Base-by-base conservation (phyloP, 805 yeast genomes). In the Komagataella ulmi region DNA sequence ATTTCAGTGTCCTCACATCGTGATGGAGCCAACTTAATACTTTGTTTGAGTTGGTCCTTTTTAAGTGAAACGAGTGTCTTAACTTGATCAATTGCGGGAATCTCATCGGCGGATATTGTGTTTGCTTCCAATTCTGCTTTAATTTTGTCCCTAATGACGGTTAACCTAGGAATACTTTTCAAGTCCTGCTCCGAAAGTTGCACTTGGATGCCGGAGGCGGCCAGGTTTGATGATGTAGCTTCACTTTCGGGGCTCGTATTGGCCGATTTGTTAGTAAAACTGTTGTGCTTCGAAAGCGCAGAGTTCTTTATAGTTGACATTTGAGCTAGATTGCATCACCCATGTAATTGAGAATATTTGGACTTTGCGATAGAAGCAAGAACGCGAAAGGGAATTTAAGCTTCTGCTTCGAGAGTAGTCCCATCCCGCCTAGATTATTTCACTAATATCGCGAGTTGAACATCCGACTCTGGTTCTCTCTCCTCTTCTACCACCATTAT, bases 1-100 rank as follows among this genome's bases (percentile, higher is more conserved):
- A 61, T 60, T 30, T 14, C 48, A 30, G 40, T 30, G 40, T 30
- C 14, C 14, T 30, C 40, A 14, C 40, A 30, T 30, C 8, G 40
- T 30, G 40, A 5, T 30, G 40, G 40, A 10, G 14, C n/a, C 10
- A n/a, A 30, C 14, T 30, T 30, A 6, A 30, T 30, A 30, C 40
- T 30, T 3, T 30, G 40, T 30, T 30, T 30, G 14, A 30, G 40
- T 10, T 10, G 40, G 14, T 14, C 14, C 5, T 30, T 30, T 30
- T 14, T 30, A 10, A 30, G 14, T 30, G 40, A 30, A 8, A 30
- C 14, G 8, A 30, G 40, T 10, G 40, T 30, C 2, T 30, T 30
- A 10, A 30, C 40, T 30, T 30, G 40, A 10, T 30, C 40, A 30
- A 8, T 3, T 30, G 40, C 40, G 40, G 40, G 8, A 3, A 30